Base-by-base conservation (phyloP, 441 rosid genomes). In the Omphalea diandra region DNA sequence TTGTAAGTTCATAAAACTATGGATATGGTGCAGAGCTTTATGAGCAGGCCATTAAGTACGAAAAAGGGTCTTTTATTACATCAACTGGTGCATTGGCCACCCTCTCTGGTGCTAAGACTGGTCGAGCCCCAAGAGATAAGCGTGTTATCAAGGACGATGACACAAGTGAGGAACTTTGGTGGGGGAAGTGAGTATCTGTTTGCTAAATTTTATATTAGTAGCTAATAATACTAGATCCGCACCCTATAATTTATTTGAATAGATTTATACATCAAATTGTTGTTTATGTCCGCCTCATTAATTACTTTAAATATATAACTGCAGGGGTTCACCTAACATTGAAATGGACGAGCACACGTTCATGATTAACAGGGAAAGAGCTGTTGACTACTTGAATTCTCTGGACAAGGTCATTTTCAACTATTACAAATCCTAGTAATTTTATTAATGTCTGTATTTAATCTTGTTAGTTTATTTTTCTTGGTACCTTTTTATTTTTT, bases 291-390 rank as follows among this genome's bases (percentile, higher is more conserved):
- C 22, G 26, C 7, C 47, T 18, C 3, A 38, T 15, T 55, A 8
- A 22, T 47, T 69, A 12, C 29, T 33, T 36, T 40, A 29, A n/a
- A n/a, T n/a, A n/a, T n/a, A 1, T 60, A 3, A 29, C 33, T 40
- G 2, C 82, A 93, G 98, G 79, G 97, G 98, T 31, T 93, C 98
- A 1, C 98, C 98, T 0, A 93, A 93, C 84, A 91, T 93, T 73
- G 97, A 93, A 77, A 93, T 93, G 98, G 98, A 93, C 75, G 98
- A 89, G 81, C 93, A 93, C n/a, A 87, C 97, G 1, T 93, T 93
- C 77, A 29, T 91, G 90, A 90, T 90, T 36, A 93, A 93, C 80
- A 84, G 98, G 72, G 98, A 93, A 82, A 81, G 98, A 81, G 98
- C 98, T 8, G 98, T 93, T 68, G 98, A 93, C 77, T 93, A 91